Conservation (phyloP, 192 early-diverging fungal species). For the Phlyctochytrium bullatum region DNA sequence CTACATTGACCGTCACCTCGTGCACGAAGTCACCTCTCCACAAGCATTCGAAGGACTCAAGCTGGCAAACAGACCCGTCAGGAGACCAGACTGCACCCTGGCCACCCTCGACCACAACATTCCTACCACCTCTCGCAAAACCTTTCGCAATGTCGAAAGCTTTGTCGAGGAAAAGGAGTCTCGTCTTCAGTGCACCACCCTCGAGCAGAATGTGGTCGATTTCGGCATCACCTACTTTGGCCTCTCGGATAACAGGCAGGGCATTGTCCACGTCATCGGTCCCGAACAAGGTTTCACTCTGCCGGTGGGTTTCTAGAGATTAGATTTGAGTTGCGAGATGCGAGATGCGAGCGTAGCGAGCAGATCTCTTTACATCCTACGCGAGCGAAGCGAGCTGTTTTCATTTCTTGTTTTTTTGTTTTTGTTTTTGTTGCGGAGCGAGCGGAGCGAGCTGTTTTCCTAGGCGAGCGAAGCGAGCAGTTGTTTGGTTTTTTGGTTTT, state of each 20-base stretch:
- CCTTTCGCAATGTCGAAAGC: slow-evolving; percentile 52
- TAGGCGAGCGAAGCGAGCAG: too few relatives aligned
- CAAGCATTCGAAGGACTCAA: slow-evolving; percentile 70
- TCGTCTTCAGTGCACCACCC: slow-evolving; percentile 57
- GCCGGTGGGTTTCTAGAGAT: slow-evolving; percentile 34
- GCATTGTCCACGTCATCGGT: slow-evolving; percentile 72
- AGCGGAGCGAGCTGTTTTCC: too few relatives aligned
- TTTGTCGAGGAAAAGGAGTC: slow-evolving; percentile 66
- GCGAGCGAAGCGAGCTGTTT: too few relatives aligned
- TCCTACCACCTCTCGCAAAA: slow-evolving; percentile 44
- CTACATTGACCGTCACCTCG: slow-evolving; percentile 71
- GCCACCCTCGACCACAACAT: slow-evolving; percentile 77
- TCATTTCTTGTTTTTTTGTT: too few relatives aligned
- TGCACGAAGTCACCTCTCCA: slow-evolving; percentile 68
- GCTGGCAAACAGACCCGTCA: slow-evolving; percentile 51
- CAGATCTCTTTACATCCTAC: too few relatives aligned
- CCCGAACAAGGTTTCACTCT: slow-evolving; percentile 75
- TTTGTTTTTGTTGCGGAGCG: too few relatives aligned
- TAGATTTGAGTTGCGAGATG: too few relatives aligned
- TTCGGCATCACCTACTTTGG: slow-evolving; percentile 70
- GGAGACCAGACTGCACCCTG: slow-evolving; percentile 62
- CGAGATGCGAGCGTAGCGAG: too few relatives aligned
- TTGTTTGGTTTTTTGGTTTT: neutral
- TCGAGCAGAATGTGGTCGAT: slow-evolving; percentile 60
- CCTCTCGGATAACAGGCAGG: slow-evolving; percentile 65